Base-by-base conservation (phyloP, 768 basidiomycete genomes). In the Calocera cornea region DNA sequence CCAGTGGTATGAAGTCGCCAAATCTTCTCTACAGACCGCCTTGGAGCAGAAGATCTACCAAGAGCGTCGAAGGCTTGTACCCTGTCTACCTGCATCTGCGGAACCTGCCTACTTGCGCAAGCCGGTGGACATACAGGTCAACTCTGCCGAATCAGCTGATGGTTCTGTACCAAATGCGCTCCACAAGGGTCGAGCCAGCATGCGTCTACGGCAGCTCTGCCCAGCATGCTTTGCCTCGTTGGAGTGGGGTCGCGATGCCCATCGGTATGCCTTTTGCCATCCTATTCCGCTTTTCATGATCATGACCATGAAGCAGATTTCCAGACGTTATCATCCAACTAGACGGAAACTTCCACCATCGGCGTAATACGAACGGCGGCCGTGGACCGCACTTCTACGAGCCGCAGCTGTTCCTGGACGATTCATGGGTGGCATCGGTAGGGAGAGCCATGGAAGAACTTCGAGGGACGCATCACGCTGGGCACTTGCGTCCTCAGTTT, bases 311-410 rank as follows among this genome's bases (percentile, higher is more conserved):
- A 60, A 5, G 5, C 44, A 60, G 54, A 27, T 60, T 29, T 31
- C 54, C 54, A 5, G 54, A 60, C 19, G 31, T 49, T 1, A 24
- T 68, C 10, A 36, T 68, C 19, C 64, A 63, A 40, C 33, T 68
- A 12, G 67, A 68, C 36, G 67, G 34, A 2, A 64, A 65, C 63
- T 68, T 68, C 64, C 31, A 36, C 12, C 67, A 68, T 16, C 50
- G 54, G n/a, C 64, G 67, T 8, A 60, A 63, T 14, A 44, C 36
- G 38, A 38, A 36, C n/a, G 47, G 64, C 2, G 34, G 40, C 17
- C 5, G 2, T 5, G 40, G 64, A 22, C 31, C 41, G 34, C 2
- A 19, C 16, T 36, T 38, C 16, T 49, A 44, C 41, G 22, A 17
- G 0, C 31, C 47, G 5, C 1, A 11, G 12, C 41, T 41, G 19